Base-by-base conservation (phyloP, 148 eudicot genomes). In the Mesembryanthemum crystallinum region DNA sequence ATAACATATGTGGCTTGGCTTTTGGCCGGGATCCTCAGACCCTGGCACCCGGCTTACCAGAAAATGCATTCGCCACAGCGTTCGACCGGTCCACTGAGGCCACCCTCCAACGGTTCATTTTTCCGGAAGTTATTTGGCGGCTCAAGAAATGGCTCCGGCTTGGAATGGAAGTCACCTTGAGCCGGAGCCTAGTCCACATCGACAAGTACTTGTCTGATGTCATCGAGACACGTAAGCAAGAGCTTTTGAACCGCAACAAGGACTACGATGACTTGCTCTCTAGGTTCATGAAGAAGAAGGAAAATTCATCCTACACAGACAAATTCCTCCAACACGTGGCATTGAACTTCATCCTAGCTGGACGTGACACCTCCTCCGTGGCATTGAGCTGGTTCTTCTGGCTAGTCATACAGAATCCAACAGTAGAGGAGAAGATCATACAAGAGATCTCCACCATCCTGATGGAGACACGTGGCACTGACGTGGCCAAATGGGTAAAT, bases 301-400 rank as follows among this genome's bases (percentile, higher is more conserved):
- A 93, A 75, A 77, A 81, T 55, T 77, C 83, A 61, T 84, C 94
- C 37, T 93, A 91, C 76, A 82, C 98, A 24, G 91, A 93, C 72
- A 86, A 87, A 32, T 91, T 88, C 80, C 74, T 93, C 52, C 92
- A 91, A 79, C 90, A 93, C 65, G 98, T 93, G 84, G 94, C 97
- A 32, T 88, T 93, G 72, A 93, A 87, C 54, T 93, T 93, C 87
- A 93, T 93, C 89, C 87, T 93, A 74, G 98, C 98, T 73, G 98
- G 98, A 70, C 97, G 98, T 0, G 98, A 93, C 86, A 93, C 98
- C 23, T 93, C 98, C 75, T 91, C 98, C 0, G 98, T 86, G 33
- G 98, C 98, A 7, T 72, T 93, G 79, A 88, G 94, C 88, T 94
- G 98, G 98, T 94, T 94, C 75, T 94, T 94, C 71, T 94, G 92